Conservation (phyloP, 1,139 yeast genomes). For the Dujonia santamariae region DNA sequence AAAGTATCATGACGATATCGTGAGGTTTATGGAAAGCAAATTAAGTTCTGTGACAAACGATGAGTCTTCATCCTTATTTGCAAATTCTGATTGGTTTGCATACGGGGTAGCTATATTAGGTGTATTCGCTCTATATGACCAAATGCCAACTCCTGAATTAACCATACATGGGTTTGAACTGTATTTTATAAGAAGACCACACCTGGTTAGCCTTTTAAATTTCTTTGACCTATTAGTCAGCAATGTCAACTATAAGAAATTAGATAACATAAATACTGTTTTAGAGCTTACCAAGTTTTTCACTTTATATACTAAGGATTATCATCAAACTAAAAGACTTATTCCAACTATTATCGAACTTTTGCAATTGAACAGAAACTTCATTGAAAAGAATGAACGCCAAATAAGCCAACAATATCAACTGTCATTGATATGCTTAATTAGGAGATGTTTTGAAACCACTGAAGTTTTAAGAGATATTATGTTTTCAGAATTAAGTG, state of each 20-base stretch:
- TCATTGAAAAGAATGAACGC: conserved; percentile 9
- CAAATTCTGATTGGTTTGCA: conserved; percentile 55
- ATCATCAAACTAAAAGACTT: conserved; percentile 17
- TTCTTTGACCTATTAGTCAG: not conserved
- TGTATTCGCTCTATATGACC: conserved; percentile 39
- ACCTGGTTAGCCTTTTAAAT: not conserved
- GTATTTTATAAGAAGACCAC: too few species aligned
- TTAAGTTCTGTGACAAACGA: too few species aligned
- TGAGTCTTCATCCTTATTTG: not conserved
- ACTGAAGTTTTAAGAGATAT: conserved; percentile 45
- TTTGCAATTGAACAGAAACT: not conserved
- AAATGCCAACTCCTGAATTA: not conserved
- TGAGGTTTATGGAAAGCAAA: too few species aligned
- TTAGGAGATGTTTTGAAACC: conserved; percentile 72
- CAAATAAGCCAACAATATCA: conserved; percentile 8
- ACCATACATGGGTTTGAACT: too few species aligned
- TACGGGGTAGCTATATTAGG: conserved; percentile 49
- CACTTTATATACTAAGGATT: conserved; percentile 50
- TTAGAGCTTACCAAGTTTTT: conserved; percentile 50
- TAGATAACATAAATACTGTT: conserved; percentile 46
- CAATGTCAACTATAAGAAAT: conserved; percentile 16
- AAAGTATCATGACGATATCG: too few species aligned
- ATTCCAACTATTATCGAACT: conserved; percentile 11
- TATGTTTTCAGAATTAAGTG: conserved; percentile 48
- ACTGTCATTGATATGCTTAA: conserved; percentile 35